Conservation (phyloP, 169 alveolate species). For the Nephromyces sp. region DNA sequence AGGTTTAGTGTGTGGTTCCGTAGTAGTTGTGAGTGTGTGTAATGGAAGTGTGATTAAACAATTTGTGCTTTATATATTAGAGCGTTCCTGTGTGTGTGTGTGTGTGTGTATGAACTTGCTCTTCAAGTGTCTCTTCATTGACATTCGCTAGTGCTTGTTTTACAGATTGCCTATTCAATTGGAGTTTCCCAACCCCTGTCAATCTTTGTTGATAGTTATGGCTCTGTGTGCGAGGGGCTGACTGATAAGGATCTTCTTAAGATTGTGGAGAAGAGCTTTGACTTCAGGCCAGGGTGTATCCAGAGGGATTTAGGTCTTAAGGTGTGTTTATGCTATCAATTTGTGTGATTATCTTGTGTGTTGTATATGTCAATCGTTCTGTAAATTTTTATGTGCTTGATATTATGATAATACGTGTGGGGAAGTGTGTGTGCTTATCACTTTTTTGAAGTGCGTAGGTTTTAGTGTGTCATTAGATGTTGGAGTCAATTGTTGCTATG, state of each 20-base stretch:
- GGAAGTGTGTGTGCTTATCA: not conserved
- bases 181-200: constrained; percentile 94
- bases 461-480: no score
- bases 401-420: not conserved
- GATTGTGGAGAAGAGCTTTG: constrained; percentile 82
- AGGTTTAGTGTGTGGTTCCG: no score
- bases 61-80: no score
- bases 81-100: no score
- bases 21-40: no score
- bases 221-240: constrained; percentile 70
- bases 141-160: constrained; percentile 33
- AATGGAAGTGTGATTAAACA: no score
- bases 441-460: not conserved
- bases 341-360: not conserved
- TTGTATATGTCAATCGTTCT: not conserved
- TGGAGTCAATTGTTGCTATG: no score
- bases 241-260: constrained; percentile 79
- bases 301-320: constrained; percentile 76
- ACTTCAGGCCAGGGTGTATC: constrained; percentile 91
- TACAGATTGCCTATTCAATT: constrained; percentile 82
- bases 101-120: no score
- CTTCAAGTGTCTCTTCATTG: no score
- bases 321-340: not conserved
- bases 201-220: constrained; percentile 82
- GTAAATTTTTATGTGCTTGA: not conserved